Percentiles rank a stretch among this genome's conserved stretches.
These are phyloP conservation scores for Pulveroboletus sp. DNA, from an alignment of 768 basidiomycete species.

Conservation along the genomic window DNA sequence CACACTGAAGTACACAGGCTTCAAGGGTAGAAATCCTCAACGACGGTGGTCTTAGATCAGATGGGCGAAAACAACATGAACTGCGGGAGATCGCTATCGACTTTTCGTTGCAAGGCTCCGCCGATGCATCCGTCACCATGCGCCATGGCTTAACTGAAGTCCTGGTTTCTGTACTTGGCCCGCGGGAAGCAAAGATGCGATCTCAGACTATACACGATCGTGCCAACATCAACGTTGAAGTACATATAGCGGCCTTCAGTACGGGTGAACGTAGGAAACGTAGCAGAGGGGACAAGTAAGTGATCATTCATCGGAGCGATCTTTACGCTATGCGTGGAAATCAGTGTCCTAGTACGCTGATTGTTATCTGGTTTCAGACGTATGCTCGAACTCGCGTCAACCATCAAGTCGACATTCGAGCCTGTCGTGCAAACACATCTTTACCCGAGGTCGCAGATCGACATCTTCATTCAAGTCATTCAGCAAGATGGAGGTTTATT, in stretches of 20 bases:
- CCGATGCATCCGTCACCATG: conserved; percentile 83
- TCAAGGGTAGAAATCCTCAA: conserved; percentile 73
- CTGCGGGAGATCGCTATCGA: conserved; percentile 78
- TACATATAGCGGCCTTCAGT: conserved; percentile 84
- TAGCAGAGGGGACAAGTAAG: conserved; percentile 83
- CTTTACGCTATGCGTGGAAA: background rate
- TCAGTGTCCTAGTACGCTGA: background rate
- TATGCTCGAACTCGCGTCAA: conserved; percentile 78
- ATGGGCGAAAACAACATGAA: conserved; percentile 90
- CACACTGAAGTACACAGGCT: too few relatives aligned
- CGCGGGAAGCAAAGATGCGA: conserved; percentile 80
- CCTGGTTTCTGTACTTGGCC: conserved; percentile 85
- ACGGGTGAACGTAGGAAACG: conserved; percentile 75
- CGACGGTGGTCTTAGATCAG: conserved; percentile 84
- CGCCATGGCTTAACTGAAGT: conserved; percentile 91
- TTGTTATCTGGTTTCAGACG: conserved; percentile 50
- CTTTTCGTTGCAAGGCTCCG: conserved; percentile 65
- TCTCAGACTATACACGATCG: conserved; percentile 82
- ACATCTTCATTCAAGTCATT: conserved; percentile 88
- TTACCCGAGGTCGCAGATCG: conserved; percentile 93
- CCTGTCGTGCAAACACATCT: conserved; percentile 87
- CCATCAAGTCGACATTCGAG: conserved; percentile 93
- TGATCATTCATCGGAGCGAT: conserved; percentile 10
- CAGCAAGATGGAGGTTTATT: conserved; percentile 93
- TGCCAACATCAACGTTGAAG: conserved; percentile 86